A percentile compares a stretch with the other conserved stretches of the same genome.
These are phyloP conservation scores for Eremomyces bilateralis DNA, from an alignment of 495 filamentous ascomycete species.

Conservation along the genomic window DNA sequence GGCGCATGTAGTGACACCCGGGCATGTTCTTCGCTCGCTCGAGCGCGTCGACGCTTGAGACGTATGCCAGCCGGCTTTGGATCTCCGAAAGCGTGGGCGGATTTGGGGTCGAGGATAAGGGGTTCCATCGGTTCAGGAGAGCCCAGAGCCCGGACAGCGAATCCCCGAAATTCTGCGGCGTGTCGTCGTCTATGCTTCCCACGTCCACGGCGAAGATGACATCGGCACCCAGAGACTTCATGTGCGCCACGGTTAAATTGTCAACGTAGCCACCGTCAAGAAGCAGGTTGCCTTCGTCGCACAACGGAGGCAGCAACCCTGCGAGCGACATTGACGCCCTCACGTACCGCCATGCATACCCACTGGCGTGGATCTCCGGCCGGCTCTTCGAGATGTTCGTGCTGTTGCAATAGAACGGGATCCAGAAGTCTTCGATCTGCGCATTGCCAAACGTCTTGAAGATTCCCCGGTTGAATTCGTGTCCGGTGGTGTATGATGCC, in stretches of 20 bases:
- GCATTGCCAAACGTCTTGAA: constrained; percentile 95
- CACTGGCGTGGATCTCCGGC: constrained; percentile 76
- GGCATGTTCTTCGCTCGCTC: constrained; percentile 75
- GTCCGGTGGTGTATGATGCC: constrained; percentile 80
- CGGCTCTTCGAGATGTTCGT: constrained; percentile 89
- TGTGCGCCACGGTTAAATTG: constrained; percentile 89
- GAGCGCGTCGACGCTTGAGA: constrained; percentile 76
- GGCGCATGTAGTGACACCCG: constrained; percentile 87
- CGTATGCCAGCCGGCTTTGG: constrained; percentile 83
- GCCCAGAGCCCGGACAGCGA: constrained; percentile 92
- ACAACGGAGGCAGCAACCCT: constrained; percentile 76
- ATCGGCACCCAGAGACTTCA: constrained; percentile 84
- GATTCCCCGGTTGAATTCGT: constrained; percentile 97
- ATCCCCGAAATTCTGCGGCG: constrained; percentile 79
- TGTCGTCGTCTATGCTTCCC: constrained; percentile 72
- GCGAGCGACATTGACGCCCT: constrained; percentile 91
- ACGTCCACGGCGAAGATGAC: constrained; percentile 94
- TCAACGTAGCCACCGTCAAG: constrained; percentile 94
- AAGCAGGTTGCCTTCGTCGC: constrained; percentile 90
- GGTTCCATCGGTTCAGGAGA: constrained; percentile 87
- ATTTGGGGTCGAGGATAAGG: constrained; percentile 66
- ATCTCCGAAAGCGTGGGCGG: constrained; percentile 92
- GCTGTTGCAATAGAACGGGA: constrained; percentile 97
- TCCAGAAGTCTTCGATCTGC: constrained; percentile 97
- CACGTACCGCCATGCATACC: constrained; percentile 93